Base-by-base conservation (phyloP, 1,284 basidiomycete species). In the Earliella scabrosa region DNA sequence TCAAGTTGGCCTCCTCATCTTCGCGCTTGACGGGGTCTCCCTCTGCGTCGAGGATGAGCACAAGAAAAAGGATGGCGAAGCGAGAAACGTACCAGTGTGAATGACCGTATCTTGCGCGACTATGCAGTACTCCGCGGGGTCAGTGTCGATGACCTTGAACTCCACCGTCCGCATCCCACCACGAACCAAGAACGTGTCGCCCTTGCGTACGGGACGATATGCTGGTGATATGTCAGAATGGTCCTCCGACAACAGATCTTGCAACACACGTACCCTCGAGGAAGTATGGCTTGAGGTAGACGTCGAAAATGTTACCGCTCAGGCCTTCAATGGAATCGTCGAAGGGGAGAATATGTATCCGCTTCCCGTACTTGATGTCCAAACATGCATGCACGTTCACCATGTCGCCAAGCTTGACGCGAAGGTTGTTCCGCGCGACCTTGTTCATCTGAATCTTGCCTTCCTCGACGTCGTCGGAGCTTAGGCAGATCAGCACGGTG, bases 351-450 rank as follows among this genome's bases (percentile, higher is more conserved):
- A 99, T 85, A 73, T 99, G 97, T 41, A 99, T 88, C 54, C 97
- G 90, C 76, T 99, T 99, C 67, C 97, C 97, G 74, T 99, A 99
- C 76, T 98, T 98, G 83, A 99, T 99, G 70, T 99, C 97, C 65
- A 92, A 86, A 73, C 96, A 98, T 63, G 95, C 88, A 70, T 98
- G 95, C 1, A 99, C 94, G 61, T 93, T 94, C 70, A 95, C 92
- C 43, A 98, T 83, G 74, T 99, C 97, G 46, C 93, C 97, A 41
- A 99, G 88, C 81, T 98, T 99, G 68, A 98, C 93, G 50, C 97
- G 93, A 49, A 99, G 78, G 77, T 99, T 99, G 80, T 98, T 97
- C 57, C 97, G 93, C 4, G 97, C 97, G 41, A 99, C 97, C 75
- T 97, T 98, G 88, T 99, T 99, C 79, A 99, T 83, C 68, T 97